A percentile compares a stretch with the other conserved stretches of the same genome.
Evolutionary conservation across 805 yeast species (phyloP).

Genomic region (Candida ovalis): DNA sequence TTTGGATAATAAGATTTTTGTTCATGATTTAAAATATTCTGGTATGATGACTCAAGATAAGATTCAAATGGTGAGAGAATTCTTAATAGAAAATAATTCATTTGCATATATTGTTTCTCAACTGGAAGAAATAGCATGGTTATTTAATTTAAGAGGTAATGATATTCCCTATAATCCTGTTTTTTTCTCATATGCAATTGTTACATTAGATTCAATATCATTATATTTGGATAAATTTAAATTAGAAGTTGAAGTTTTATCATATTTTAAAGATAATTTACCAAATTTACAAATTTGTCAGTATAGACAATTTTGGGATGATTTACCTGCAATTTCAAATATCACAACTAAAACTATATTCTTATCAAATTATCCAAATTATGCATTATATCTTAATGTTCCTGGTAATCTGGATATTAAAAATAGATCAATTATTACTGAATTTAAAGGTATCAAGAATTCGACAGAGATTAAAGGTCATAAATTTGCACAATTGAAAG

Average conservation of each 20-base stretch:
- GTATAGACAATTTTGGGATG: conserved; percentile 59
- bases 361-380: conserved; percentile 26
- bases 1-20: conserved; percentile 27
- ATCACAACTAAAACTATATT: conserved; percentile 9
- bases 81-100: conserved; percentile 29
- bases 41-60: conserved; percentile 40
- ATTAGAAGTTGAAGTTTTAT: conserved; percentile 29
- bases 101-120: conserved; percentile 48
- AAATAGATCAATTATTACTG: conserved; percentile 38
- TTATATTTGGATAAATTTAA: conserved; percentile 40
- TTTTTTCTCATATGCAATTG: conserved; percentile 63
- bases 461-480: conserved; percentile 67
- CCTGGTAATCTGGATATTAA: conserved; percentile 21
- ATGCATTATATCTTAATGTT: conserved; percentile 24
- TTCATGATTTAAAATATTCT: conserved; percentile 36
- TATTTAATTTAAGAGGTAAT: conserved; percentile 46
- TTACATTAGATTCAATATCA: conserved; percentile 35
- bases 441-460: conserved; percentile 76
- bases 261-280: conserved; percentile 21
- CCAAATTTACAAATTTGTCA: conserved; percentile 37
- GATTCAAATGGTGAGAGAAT: conserved; percentile 28
- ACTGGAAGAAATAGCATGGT: conserved; percentile 53
- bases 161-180: conserved; percentile 88
- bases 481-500: conserved; percentile 72
- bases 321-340: conserved; percentile 33